phyloP scores from a whole-genome alignment of 1,284 basidiomycete genomes.

The Pholiota adiposa region DNA sequence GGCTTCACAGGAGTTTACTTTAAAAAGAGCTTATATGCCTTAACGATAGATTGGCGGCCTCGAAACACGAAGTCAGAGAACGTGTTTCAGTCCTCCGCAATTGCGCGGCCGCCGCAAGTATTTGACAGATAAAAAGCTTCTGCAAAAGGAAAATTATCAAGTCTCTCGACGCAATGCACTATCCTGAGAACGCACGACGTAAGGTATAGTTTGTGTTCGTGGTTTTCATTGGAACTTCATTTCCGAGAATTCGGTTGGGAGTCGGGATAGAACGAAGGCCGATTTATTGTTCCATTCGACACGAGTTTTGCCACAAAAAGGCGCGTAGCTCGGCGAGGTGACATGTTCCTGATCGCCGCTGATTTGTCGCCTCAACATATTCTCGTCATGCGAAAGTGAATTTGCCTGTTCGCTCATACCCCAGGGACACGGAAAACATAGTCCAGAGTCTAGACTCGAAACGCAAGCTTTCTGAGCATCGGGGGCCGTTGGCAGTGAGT shows the following conservation, averaged over 20 bases:
- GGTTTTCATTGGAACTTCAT: conserved; percentile 22
- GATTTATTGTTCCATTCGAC: neutral
- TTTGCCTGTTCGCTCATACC: neutral
- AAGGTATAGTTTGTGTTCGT: neutral
- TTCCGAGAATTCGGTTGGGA: conserved; percentile 11
- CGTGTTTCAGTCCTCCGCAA: neutral
- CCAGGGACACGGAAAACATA: neutral
- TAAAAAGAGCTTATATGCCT: neutral
- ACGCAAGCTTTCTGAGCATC: neutral
- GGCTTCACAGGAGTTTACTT: neutral
- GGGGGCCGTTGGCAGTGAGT: neutral
- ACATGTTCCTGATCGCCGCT: conserved; percentile 14
- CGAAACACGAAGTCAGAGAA: neutral
- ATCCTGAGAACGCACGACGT: neutral
- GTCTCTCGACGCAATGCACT: neutral
- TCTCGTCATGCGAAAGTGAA: neutral
- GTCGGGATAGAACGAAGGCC: neutral
- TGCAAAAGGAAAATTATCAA: neutral
- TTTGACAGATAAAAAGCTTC: neutral
- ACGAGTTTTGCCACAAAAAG: neutral
- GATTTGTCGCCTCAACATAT: neutral
- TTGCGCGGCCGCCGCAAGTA: neutral
- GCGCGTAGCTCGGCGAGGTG: neutral
- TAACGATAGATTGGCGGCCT: conserved; percentile 7
- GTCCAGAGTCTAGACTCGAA: neutral